Conservation (phyloP, 225 moss, liverwort and hornwort genomes). For the Sphagnum contortum region DNA sequence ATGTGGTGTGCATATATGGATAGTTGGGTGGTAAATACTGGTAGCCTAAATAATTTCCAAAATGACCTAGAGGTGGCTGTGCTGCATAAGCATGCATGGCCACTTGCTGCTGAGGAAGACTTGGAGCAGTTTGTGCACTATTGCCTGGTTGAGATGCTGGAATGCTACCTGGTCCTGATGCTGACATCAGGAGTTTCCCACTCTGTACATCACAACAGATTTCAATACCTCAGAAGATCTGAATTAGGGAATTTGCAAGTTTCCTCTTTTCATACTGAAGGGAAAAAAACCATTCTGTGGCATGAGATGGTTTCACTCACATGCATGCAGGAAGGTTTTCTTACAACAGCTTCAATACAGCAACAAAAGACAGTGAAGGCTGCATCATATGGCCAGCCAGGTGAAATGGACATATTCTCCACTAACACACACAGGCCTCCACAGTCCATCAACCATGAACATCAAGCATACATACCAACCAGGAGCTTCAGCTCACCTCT, state of each 20-base stretch:
- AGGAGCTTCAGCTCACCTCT: conserved; percentile 38
- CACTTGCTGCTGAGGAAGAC: conserved; percentile 64
- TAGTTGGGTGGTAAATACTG: conserved; percentile 74
- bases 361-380: background rate
- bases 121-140: conserved; percentile 42
- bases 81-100: conserved; percentile 73
- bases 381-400: background rate
- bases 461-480: background rate
- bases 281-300: no score
- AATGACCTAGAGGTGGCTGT: conserved; percentile 74
- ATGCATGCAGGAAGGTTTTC: background rate
- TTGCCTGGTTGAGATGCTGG: conserved; percentile 41
- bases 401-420: background rate
- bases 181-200: conserved; percentile 41
- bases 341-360: background rate
- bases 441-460: no score
- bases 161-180: conserved; percentile 35
- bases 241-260: background rate
- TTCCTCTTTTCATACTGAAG: no score
- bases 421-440: no score
- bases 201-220: conserved; percentile 13
- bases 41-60: conserved; percentile 64
- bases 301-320: background rate
- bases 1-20: conserved; percentile 76
- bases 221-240: no score